Evolutionary conservation across 1,139 yeast genomes (phyloP), one percentile per base, ranked within the genome.

Genomic region (Geotrichum candidum): DNA sequence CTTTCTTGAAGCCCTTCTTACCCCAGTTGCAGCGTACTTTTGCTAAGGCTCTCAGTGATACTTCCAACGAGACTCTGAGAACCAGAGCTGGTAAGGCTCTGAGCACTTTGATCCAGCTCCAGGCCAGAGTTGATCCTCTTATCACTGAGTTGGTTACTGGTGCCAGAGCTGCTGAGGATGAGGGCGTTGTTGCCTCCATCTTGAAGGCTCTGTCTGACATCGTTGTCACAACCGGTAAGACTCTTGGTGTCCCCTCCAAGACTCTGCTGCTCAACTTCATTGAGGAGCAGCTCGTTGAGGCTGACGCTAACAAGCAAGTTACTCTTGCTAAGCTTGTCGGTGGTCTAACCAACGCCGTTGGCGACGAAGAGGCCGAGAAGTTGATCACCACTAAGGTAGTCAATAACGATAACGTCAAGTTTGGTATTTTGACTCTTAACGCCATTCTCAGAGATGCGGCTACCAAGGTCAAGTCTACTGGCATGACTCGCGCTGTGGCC

Each of bases 21-120:
- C 99, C 99, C 10, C 99, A 95, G 78, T 80, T 95, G 68, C 99
- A 95, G 77, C 84, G 99, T 74, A 95, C 99, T 1, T 95, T 94
- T 78, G 96, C 95, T 56, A 88, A 96, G 73, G 89, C 96, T 0
- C 80, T 95, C 66, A 82, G 90, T 57, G 99, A 94, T 76, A 80
- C 88, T 2, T 62, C 72, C 3, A 88, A 86, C 70, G 96, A 87
- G 63, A 77, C 82, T 7, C 80, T 94, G 70, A 83, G 98, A 69
- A 75, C 85, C 4, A 83, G 96, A 66, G 96, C 98, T n/a, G 97
- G 96, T 50, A 82, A 81, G 68, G 98, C 97, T 0, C 79, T 94
- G 68, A 96, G 96, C 60, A 85, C 92, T 9, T 81, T 94, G 71
- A 89, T 94, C 70, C 87, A 86, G 68, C 85, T 88, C 72, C 98